Base-by-base conservation (phyloP, 2,329 filamentous ascomycete genomes). In the Penicillium corylophilum region DNA sequence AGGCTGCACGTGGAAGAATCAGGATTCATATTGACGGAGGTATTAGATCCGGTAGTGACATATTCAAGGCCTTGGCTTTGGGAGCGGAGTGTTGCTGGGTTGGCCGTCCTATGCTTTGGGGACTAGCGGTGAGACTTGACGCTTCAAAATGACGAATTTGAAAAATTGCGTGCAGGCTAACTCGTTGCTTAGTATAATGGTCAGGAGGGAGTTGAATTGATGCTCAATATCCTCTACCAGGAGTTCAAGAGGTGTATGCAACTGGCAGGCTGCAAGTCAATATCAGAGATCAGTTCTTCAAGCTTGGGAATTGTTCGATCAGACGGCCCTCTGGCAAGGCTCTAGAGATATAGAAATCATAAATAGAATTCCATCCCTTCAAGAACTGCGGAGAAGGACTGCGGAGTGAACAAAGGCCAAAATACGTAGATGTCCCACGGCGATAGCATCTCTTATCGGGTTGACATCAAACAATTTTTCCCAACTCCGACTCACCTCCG, bases 51-150 rank as follows among this genome's bases (percentile, higher is more conserved):
- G 68, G 70, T 0, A 59, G 53, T 4, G 69, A 71, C 50, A 68
- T 72, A 6, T 71, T 72, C 61, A 72, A 72, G 45, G 68, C 69
- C 5, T 16, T 71, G 31, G 70, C 69, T 9, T 53, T 72, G 29
- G 69, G 70, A 5, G 69, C 70, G 5, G 61, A 69, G 8, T 63
- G 60, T 35, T 66, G 62, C 45, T 70, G 66, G 57, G 63, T 70
- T 36, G 70, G 68, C 9, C 54, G 70, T 23, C 63, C 65, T 13
- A 56, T 63, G 31, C 56, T 71, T 31, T 72, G 69, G 70, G 69
- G 69, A 0, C 57, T 71, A 36, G 68, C 68, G 29, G 69, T 71
- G 57, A 56, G 64, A 58, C 10, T 33, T 33, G 9, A 16, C 18
- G 9, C 9, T 15, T 5, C 9, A 12, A 13, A 5, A 13, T 39